Percentiles rank a stretch among this genome's conserved stretches.
Evolutionary conservation across 257 asterid genomes (phyloP).

Genomic region (Misopates orontium): DNA sequence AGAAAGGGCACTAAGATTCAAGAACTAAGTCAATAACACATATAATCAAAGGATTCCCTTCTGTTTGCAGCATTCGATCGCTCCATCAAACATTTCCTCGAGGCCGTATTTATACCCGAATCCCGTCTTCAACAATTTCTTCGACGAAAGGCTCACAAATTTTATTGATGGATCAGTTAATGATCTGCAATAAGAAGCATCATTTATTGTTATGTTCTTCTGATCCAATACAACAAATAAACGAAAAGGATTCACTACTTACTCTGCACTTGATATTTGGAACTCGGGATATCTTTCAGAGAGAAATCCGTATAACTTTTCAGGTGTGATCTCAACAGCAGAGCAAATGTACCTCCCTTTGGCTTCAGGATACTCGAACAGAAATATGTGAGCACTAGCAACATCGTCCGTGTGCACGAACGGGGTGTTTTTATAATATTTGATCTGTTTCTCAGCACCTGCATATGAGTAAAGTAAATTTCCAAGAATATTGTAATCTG

Average conservation of each 20-base stretch:
- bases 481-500: background rate
- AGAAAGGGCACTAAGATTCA: background rate
- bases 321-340: constrained; percentile 30
- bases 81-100: constrained; percentile 55
- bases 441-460: constrained; percentile 3
- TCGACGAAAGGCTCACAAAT: constrained; percentile 24
- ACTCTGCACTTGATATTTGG: constrained; percentile 20
- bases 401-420: constrained; percentile 48
- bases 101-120: constrained; percentile 43
- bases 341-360: constrained; percentile 53
- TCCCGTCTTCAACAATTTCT: constrained; percentile 50
- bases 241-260: background rate
- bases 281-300: constrained; percentile 30
- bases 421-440: background rate
- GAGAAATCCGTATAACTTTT: constrained; percentile 32
- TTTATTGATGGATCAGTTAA: background rate
- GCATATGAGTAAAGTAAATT: background rate
- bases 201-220: background rate
- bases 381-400: constrained; percentile 43
- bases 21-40: too few relatives aligned
- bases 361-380: constrained; percentile 34
- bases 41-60: constrained; percentile 37
- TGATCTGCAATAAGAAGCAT: constrained; percentile 11
- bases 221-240: background rate
- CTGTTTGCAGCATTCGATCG: constrained; percentile 48